A percentile compares a stretch with the other conserved stretches of the same genome.
Conservation (phyloP, 148 eudicot genomes). For the Oxyria digyna region DNA sequence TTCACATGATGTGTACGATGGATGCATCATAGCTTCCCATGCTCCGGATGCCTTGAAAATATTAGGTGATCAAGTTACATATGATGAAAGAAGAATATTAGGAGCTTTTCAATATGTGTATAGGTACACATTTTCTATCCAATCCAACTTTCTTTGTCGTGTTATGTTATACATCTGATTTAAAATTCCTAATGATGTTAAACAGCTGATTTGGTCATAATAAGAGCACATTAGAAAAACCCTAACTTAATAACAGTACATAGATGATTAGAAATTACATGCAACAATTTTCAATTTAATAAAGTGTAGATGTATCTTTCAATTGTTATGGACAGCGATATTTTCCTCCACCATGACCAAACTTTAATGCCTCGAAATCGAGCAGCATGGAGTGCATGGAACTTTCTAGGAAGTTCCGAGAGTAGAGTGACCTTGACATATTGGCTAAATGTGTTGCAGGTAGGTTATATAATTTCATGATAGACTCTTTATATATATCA, state of each 20-base stretch:
- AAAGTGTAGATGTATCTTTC: neutral
- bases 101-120: slow-evolving; percentile 87
- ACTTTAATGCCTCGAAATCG: slow-evolving; percentile 70
- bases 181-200: neutral
- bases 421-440: slow-evolving; percentile 74
- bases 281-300: neutral
- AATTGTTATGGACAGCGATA: slow-evolving; percentile 57
- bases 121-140: slow-evolving; percentile 31
- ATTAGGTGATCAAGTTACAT: slow-evolving; percentile 67
- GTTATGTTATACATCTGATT: slow-evolving; percentile 1
- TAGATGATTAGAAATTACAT: too few species aligned
- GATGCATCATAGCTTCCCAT: slow-evolving; percentile 72
- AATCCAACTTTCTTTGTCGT: neutral
- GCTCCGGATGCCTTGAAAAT: slow-evolving; percentile 77
- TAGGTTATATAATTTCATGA: slow-evolving; percentile 12
- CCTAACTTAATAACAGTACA: too few species aligned
- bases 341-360: slow-evolving; percentile 77
- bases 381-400: slow-evolving; percentile 99
- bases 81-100: slow-evolving; percentile 62
- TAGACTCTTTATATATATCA: too few species aligned
- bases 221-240: too few species aligned
- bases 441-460: slow-evolving; percentile 99
- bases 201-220: too few species aligned
- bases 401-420: slow-evolving; percentile 59
- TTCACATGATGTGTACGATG: slow-evolving; percentile 42